Percentiles rank a stretch among this genome's conserved stretches.
Conservation (phyloP, 352 stramenopile genomes). For the Phytopythium cucurbitacearum region DNA sequence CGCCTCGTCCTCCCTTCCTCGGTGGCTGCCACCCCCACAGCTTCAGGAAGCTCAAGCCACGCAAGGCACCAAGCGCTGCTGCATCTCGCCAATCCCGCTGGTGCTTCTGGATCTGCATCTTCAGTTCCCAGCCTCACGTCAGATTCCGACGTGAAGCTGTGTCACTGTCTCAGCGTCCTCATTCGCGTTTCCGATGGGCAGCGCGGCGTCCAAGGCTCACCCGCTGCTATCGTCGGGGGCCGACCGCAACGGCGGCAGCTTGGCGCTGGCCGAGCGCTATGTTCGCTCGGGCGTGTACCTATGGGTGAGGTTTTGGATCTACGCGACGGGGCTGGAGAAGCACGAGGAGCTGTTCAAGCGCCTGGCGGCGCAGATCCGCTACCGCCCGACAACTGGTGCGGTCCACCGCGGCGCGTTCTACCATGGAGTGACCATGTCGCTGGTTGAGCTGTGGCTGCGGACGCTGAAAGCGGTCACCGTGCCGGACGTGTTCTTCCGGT, state of each 20-base stretch:
- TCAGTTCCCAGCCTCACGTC: no score
- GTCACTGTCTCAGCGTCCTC: background rate
- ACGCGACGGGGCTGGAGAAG: conserved; percentile 62
- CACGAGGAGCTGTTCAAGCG: conserved; percentile 46
- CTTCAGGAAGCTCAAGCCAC: no score
- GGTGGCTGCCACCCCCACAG: no score
- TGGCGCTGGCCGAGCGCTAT: background rate
- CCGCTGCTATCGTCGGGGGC: background rate
- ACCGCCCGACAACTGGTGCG: conserved; percentile 29
- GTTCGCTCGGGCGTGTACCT: conserved; percentile 20
- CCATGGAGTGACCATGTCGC: conserved; percentile 49
- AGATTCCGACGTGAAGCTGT: no score
- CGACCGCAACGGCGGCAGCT: background rate
- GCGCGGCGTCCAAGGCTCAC: background rate
- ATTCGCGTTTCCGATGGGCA: background rate
- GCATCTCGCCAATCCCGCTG: no score
- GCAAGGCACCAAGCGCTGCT: no score
- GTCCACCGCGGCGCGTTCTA: conserved; percentile 28
- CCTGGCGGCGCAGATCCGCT: conserved; percentile 46
- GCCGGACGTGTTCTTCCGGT: conserved; percentile 75
- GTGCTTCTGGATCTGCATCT: no score
- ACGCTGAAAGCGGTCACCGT: conserved; percentile 68
- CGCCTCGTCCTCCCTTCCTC: no score
- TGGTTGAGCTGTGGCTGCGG: conserved; percentile 71
- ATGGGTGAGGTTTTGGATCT: conserved; percentile 79